A percentile compares a stretch with the other conserved stretches of the same genome.
Conservation (phyloP, 148 eudicot species). For the Rhododendron griersonianum region DNA sequence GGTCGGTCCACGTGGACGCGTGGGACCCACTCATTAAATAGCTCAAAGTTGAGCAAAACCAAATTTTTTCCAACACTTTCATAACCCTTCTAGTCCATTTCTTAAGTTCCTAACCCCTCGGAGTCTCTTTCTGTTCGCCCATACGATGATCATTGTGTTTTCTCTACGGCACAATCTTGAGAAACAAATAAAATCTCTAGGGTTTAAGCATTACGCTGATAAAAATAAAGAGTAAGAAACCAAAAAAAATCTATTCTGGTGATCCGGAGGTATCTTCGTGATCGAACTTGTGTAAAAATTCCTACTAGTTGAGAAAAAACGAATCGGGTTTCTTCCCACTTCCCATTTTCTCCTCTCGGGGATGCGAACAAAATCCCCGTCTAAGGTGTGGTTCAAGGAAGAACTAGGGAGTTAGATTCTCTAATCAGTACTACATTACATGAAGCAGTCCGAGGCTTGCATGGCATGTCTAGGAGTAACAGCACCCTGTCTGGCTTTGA, state of each 20-base stretch:
- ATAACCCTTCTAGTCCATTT: no score
- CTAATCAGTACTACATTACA: not conserved
- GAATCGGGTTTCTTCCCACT: not conserved
- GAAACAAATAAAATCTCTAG: not conserved
- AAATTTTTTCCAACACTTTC: no score
- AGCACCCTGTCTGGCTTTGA: constrained; percentile 45
- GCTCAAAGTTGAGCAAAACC: no score
- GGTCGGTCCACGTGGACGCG: no score
- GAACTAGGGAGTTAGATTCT: not conserved
- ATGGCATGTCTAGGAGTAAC: constrained; percentile 13
- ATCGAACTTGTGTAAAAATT: not conserved
- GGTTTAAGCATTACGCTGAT: not conserved
- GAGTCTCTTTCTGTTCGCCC: no score
- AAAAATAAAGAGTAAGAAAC: not conserved
- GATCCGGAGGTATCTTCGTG: not conserved
- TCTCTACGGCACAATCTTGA: not conserved
- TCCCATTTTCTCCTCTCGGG: not conserved
- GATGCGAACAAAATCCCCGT: not conserved
- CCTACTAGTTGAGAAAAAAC: not conserved
- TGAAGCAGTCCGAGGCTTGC: not conserved
- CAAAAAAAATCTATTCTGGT: not conserved
- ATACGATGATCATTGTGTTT: no score
- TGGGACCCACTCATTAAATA: no score
- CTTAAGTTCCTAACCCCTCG: no score
- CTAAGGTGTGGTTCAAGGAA: not conserved